Percentiles rank a stretch among this genome's conserved stretches.
Conservation (phyloP, 1,139 yeast species). For the Debaryomyces robertsiae region DNA sequence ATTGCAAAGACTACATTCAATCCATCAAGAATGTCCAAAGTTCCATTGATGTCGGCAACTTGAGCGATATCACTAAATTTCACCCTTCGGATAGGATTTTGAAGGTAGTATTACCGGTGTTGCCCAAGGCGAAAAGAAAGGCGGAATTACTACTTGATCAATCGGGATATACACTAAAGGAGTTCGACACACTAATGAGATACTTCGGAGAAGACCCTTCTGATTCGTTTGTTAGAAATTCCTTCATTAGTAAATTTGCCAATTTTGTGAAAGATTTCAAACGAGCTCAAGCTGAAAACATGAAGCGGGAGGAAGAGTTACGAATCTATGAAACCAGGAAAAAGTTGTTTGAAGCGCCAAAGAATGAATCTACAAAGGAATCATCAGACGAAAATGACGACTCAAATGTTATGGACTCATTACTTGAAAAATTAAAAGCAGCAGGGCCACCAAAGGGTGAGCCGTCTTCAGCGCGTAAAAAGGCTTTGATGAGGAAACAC, state of each 20-base stretch:
- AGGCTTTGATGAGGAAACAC: slow-evolving; percentile 75
- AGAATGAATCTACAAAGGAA: slow-evolving; percentile 24
- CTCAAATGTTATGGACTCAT: slow-evolving; percentile 70
- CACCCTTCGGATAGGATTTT: slow-evolving; percentile 73
- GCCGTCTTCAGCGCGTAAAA: slow-evolving; percentile 76
- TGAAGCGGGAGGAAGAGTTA: slow-evolving; percentile 77
- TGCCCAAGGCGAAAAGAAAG: slow-evolving; percentile 71
- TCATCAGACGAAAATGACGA: slow-evolving; percentile 30
- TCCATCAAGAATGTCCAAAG: slow-evolving; percentile 68
- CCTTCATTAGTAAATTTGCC: slow-evolving; percentile 74
- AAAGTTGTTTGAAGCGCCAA: slow-evolving; percentile 55
- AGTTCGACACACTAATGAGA: slow-evolving; percentile 70
- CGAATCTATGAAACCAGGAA: slow-evolving; percentile 76
- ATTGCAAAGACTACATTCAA: slow-evolving; percentile 59
- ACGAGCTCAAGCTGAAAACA: slow-evolving; percentile 74
- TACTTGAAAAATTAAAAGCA: slow-evolving; percentile 70
- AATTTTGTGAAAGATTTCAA: slow-evolving; percentile 75
- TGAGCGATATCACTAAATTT: slow-evolving; percentile 72
- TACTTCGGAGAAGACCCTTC: slow-evolving; percentile 77
- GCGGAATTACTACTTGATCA: slow-evolving; percentile 66
- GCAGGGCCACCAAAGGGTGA: slow-evolving; percentile 75
- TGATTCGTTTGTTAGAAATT: slow-evolving; percentile 64
- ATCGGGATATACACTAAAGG: slow-evolving; percentile 61
- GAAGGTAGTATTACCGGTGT: slow-evolving; percentile 60
- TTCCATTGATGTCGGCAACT: slow-evolving; percentile 72